Evolutionary conservation across 2,329 filamentous ascomycete genomes (phyloP).

Genomic region (Huntiella moniliformis): DNA sequence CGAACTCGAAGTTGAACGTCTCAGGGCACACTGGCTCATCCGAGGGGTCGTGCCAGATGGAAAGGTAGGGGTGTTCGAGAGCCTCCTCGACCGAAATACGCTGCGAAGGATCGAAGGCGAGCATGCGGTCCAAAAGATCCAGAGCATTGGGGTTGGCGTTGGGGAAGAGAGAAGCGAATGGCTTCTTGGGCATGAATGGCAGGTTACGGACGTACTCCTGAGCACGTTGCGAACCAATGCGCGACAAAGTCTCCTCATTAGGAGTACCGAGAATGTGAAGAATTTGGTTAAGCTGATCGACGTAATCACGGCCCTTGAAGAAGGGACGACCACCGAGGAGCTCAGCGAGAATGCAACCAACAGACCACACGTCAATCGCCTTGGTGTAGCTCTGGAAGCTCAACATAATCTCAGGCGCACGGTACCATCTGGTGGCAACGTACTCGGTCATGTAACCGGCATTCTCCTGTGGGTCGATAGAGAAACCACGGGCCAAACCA

Average conservation of each 20-base stretch:
- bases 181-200: conserved; percentile 83
- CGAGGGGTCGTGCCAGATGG: conserved; percentile 95
- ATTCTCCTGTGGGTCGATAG: conserved; percentile 91
- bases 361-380: conserved; percentile 99
- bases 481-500: conserved; percentile 88
- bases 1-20: conserved; percentile 96
- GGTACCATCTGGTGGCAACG: conserved; percentile 89
- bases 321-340: conserved; percentile 90
- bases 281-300: conserved; percentile 98
- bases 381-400: conserved; percentile 99
- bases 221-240: conserved; percentile 85
- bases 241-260: conserved; percentile 79
- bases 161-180: conserved; percentile 75
- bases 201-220: conserved; percentile 98
- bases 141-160: conserved; percentile 91
- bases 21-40: conserved; percentile 89
- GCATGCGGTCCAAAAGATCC: conserved; percentile 89
- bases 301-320: conserved; percentile 98
- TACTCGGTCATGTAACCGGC: conserved; percentile 99
- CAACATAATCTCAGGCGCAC: conserved; percentile 95
- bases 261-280: conserved; percentile 94
- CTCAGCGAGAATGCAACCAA: conserved; percentile 93
- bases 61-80: conserved; percentile 85
- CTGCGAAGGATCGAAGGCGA: conserved; percentile 85
- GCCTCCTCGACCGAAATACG: conserved; percentile 90